Base-by-base conservation (phyloP, 1,139 yeast species). In the Lodderomyces margitis region DNA sequence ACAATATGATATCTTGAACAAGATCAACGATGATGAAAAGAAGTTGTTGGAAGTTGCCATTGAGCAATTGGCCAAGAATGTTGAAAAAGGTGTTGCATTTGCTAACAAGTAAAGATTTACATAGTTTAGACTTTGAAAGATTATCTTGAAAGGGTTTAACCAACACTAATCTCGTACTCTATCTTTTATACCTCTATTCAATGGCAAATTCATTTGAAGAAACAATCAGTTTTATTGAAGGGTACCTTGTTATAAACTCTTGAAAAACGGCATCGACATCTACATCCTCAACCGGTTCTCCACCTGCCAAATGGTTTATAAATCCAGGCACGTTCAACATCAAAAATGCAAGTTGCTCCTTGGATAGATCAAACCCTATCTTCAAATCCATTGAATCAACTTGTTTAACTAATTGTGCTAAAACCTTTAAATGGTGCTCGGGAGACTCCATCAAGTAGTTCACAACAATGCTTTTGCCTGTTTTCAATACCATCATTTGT, bases 21-120 rank as follows among this genome's bases (percentile, higher is more conserved):
- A 70, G 49, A 60, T 80, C 52, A 66, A 80, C 43, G 70, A 63
- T 40, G 80, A 75, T 50, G 94, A 85, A 70, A 80, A 81, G 72
- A 82, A 80, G 60, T 78, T 91, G 72, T 76, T 94, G 62, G 78
- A 78, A 44, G 79, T 80, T 58, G 87, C 96, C 55, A 83, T 83
- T 70, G 95, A 83, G 54, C 89, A 94, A 63, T 87, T 92, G 74
- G 63, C 78, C 58, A 75, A 75, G 65, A 83, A 85, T 66, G 75
- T 83, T 55, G 80, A 63, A 23, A 83, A 81, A 61, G 92, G 91
- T 37, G 75, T 74, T 31, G 61, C 67, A 39, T 81, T 81, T 58
- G 81, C 77, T 39, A 66, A 59, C 37, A 52, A 60, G 51, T 59
- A 58, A 40, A 36, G 30, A 24, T 5, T 8, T 12, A 9, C 12